phyloP scores from a whole-genome alignment of 305 asterid genomes.

The Andrographis paniculata region DNA sequence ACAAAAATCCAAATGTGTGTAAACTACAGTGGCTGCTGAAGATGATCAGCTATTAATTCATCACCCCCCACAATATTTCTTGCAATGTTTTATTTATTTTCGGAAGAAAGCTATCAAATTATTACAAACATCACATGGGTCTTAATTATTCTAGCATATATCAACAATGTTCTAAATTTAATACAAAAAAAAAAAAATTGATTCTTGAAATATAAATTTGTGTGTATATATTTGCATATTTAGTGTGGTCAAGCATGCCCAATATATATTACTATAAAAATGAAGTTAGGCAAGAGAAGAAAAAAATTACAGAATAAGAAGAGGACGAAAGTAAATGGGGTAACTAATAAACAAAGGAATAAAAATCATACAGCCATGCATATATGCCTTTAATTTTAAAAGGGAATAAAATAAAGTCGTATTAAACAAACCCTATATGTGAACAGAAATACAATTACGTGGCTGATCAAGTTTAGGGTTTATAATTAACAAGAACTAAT shows the following conservation, averaged over 20 bases:
- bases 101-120: too few relatives aligned
- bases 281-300: constrained; percentile 2
- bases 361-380: background rate
- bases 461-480: too few relatives aligned
- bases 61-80: background rate
- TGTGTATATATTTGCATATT: too few relatives aligned
- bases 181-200: too few relatives aligned
- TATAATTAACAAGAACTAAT: too few relatives aligned
- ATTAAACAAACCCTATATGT: background rate
- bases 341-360: background rate
- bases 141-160: too few relatives aligned
- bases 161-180: too few relatives aligned
- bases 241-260: background rate
- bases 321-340: background rate
- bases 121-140: too few relatives aligned
- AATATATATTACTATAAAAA: background rate
- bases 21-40: background rate
- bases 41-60: background rate
- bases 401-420: background rate
- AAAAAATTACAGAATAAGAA: background rate
- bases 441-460: background rate
- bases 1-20: too few relatives aligned
- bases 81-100: too few relatives aligned
- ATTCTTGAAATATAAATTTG: too few relatives aligned
- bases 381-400: too few relatives aligned